Evolutionary conservation across 2,329 filamentous ascomycete genomes (phyloP), one percentile per base, ranked within the genome.

Genomic region (Graphilbum ipis-grandicollis): DNA sequence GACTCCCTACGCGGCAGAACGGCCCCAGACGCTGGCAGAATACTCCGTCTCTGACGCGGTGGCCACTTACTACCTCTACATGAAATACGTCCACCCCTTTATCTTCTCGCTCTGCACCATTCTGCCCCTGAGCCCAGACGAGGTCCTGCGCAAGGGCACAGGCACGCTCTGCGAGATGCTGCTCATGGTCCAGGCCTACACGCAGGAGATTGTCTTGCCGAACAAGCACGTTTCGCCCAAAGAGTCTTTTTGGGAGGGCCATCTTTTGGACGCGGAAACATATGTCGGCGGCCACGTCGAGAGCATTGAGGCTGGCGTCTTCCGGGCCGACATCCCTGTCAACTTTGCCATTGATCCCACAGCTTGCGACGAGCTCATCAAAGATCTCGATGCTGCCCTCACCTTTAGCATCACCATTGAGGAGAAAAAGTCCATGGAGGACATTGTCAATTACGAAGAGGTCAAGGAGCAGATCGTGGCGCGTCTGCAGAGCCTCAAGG

Each of bases 51-150:
- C 92, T 50, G 92, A 98, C 66, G 92, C 92, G 9, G 90, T 98
- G 35, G 90, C 90, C 18, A 98, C 90, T 1, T 98, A 98, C 55
- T 98, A 98, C 52, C 63, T 98, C 43, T 98, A 98, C 67, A 98
- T 98, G 92, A 98, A 98, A 77, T 98, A 98, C 56, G 83, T 98
- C n/a, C 90, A 98, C 55, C 90, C 90, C 4, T 98, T 98, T 63
- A 90, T 98, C 54, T 98, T 98, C 66, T 96, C 92, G 1, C 65
- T 98, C 1, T 98, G 90, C 58, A 98, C 86, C 1, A 94, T 98
- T 59, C 66, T 98, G 53, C 90, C 90, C 0, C 67, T 98, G 1
- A 84, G 83, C 32, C 84, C 86, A 25, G 88, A 98, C 50, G 90
- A 96, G 52, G 83, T 86, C 2, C 57, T 96, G 48, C 74, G 90